Evolutionary conservation across 805 yeast species (phyloP).

Genomic region (Lipomyces japonicus): DNA sequence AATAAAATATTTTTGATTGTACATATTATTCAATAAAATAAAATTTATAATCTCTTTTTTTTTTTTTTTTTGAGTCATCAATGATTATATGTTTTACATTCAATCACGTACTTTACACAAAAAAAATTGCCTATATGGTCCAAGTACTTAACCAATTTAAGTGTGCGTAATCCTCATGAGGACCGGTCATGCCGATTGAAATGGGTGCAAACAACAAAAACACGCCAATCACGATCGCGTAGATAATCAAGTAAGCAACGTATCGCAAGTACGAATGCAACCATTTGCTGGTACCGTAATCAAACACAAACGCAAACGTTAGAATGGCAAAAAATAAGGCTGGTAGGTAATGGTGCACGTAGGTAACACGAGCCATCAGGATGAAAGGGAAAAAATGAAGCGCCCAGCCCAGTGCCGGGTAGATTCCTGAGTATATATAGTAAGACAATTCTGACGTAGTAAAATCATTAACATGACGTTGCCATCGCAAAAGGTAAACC

Average conservation of each 20-base stretch:
- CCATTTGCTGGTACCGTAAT: slow-evolving; percentile 37
- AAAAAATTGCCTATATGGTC: slow-evolving; percentile 42
- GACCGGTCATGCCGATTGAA: slow-evolving; percentile 75
- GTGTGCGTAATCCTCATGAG: slow-evolving; percentile 46
- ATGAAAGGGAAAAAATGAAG: slow-evolving; percentile 85
- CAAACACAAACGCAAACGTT: slow-evolving; percentile 61
- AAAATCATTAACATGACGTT: slow-evolving; percentile 59
- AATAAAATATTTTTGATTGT: neutral
- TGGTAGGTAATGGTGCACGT: slow-evolving; percentile 94
- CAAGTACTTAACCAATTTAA: slow-evolving; percentile 56
- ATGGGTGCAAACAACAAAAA: slow-evolving; percentile 64
- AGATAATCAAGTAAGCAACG: slow-evolving; percentile 45
- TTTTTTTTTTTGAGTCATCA: no score
- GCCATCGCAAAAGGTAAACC: slow-evolving; percentile 53
- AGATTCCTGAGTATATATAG: slow-evolving; percentile 61
- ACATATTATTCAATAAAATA: neutral
- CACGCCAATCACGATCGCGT: slow-evolving; percentile 51
- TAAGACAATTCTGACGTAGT: slow-evolving; percentile 42
- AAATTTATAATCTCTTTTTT: neutral
- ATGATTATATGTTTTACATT: no score
- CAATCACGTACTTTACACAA: no score
- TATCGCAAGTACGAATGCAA: slow-evolving; percentile 31
- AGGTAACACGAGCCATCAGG: slow-evolving; percentile 93
- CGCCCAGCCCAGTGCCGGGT: slow-evolving; percentile 88
- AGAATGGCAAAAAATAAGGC: slow-evolving; percentile 91